A percentile compares a stretch with the other conserved stretches of the same genome.
Evolutionary conservation across 305 asterid species (phyloP).

Genomic region (Euphrasia arctica): DNA sequence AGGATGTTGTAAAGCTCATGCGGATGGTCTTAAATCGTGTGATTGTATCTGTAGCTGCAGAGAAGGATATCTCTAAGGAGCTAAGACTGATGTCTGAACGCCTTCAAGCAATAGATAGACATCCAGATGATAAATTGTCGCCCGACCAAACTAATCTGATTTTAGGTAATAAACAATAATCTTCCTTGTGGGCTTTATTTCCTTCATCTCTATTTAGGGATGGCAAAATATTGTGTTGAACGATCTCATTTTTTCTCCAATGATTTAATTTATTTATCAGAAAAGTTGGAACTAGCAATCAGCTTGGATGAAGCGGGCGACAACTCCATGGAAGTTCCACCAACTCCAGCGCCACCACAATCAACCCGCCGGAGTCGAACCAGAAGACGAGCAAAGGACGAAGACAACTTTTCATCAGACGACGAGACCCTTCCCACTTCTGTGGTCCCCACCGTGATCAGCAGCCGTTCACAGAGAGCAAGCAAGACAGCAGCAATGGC

Average conservation of each 20-base stretch:
- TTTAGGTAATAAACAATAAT: slow-evolving; percentile 44
- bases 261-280: slow-evolving; percentile 27
- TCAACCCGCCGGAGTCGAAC: slow-evolving; percentile 46
- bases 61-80: slow-evolving; percentile 71
- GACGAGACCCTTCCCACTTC: slow-evolving; percentile 58
- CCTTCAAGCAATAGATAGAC: slow-evolving; percentile 55
- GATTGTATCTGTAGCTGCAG: slow-evolving; percentile 44
- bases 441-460: slow-evolving; percentile 50
- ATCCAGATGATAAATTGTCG: slow-evolving; percentile 54
- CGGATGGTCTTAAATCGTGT: slow-evolving; percentile 52
- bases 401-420: slow-evolving; percentile 57
- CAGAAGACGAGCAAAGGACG: slow-evolving; percentile 55
- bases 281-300: slow-evolving; percentile 51
- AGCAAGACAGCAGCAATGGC: slow-evolving; percentile 85
- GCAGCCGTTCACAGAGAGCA: slow-evolving; percentile 78
- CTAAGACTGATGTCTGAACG: slow-evolving; percentile 67
- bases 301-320: slow-evolving; percentile 47
- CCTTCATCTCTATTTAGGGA: background rate
- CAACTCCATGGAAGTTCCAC: slow-evolving; percentile 44
- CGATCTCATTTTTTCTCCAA: slow-evolving; percentile 4
- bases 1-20: slow-evolving; percentile 67
- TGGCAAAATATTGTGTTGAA: background rate
- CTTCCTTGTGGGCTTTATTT: background rate
- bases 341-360: slow-evolving; percentile 69
- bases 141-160: slow-evolving; percentile 51